Percentiles rank a stretch among this genome's conserved stretches.
Conservation (phyloP, 495 filamentous ascomycete genomes). For the Podospora bellae-mahoneyi region DNA sequence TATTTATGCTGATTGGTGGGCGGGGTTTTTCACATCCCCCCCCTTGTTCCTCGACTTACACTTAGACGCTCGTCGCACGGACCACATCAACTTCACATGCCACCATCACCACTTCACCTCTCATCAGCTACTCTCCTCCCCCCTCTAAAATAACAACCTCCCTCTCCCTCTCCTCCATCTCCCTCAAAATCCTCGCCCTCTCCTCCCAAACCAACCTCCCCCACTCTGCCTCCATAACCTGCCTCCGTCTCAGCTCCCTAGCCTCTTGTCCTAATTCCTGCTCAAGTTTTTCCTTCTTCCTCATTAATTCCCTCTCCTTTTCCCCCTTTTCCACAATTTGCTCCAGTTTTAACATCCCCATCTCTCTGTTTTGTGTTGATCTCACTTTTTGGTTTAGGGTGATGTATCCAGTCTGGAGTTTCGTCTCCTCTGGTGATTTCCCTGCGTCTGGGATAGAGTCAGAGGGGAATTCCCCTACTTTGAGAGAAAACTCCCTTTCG, state of each 20-base stretch:
- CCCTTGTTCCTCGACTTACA: not conserved
- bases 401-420: too few species aligned
- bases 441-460: too few species aligned
- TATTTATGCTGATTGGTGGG: too few species aligned
- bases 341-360: not conserved
- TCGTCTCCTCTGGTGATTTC: too few species aligned
- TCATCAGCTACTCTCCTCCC: slow-evolving; percentile 8
- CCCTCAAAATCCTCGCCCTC: slow-evolving; percentile 28
- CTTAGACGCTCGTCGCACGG: not conserved
- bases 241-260: slow-evolving; percentile 22
- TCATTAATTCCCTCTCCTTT: slow-evolving; percentile 24
- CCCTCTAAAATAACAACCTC: slow-evolving; percentile 21
- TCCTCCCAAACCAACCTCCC: slow-evolving; percentile 31
- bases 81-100: slow-evolving; percentile 15
- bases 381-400: too few species aligned
- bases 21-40: too few species aligned
- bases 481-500: too few species aligned
- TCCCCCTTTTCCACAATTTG: not conserved
- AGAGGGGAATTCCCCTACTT: too few species aligned
- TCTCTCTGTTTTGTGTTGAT: too few species aligned
- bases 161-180: slow-evolving; percentile 39
- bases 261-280: slow-evolving; percentile 14
- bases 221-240: slow-evolving; percentile 33
- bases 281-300: slow-evolving; percentile 22
- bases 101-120: too few species aligned